These are phyloP conservation scores for Trichoderma sp. DNA, from an alignment of 2,329 filamentous ascomycete species.

Conservation along the genomic window DNA sequence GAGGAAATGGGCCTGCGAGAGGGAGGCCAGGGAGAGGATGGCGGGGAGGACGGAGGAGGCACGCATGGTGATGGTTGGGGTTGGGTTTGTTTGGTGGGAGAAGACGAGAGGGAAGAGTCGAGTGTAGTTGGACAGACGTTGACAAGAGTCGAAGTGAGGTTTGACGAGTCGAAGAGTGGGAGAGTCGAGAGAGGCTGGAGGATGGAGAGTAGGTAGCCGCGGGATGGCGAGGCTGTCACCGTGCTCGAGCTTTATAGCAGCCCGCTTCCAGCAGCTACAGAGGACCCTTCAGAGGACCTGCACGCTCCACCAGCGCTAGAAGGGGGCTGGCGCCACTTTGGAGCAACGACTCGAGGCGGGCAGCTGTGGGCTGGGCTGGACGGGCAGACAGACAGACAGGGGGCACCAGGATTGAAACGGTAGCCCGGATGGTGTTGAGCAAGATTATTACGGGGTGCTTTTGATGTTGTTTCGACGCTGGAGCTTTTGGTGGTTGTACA, in stretches of 20 bases:
- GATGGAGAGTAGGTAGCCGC: background rate
- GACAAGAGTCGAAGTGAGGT: background rate
- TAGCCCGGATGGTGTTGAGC: constrained; percentile 11
- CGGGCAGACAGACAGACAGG: background rate
- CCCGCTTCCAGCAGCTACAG: background rate
- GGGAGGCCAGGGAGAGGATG: constrained; percentile 44
- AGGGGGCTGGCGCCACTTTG: constrained; percentile 4
- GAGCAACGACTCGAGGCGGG: background rate
- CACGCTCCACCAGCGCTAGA: constrained; percentile 9
- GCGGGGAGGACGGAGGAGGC: constrained; percentile 40
- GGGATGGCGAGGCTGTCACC: constrained; percentile 17
- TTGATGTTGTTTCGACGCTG: background rate
- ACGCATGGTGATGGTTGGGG: constrained; percentile 41
- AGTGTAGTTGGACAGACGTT: background rate
- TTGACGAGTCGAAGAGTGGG: background rate
- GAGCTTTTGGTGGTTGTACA: background rate
- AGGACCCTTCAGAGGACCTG: too few species aligned
- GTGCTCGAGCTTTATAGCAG: constrained; percentile 5
- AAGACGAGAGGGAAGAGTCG: background rate
- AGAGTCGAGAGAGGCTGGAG: background rate
- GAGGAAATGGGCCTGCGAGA: constrained; percentile 57
- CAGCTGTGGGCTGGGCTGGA: background rate
- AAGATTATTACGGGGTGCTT: constrained; percentile 1
- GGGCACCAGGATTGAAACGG: constrained; percentile 16
- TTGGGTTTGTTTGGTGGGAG: constrained; percentile 1